Conservation (phyloP, 2,329 filamentous ascomycete species). For the Piedraia hortae region DNA sequence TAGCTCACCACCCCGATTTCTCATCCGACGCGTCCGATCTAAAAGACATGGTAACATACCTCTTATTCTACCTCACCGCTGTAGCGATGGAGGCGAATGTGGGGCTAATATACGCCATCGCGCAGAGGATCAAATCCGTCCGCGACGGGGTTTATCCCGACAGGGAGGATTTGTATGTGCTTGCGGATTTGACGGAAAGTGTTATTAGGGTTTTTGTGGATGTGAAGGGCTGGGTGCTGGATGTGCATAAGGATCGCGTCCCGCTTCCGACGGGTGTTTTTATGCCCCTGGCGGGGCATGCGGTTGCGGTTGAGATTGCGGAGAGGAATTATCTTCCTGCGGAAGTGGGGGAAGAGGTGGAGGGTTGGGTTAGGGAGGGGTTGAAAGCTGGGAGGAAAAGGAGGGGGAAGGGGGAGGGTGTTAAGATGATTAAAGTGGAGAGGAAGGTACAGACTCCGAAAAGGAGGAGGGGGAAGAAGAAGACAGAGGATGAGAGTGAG, state of each 20-base stretch:
- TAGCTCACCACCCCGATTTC: constrained; percentile 88
- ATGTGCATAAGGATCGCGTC: constrained; percentile 50
- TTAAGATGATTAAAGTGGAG: too few relatives aligned
- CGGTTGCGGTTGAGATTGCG: constrained; percentile 58
- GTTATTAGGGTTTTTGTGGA: constrained; percentile 70
- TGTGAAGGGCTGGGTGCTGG: constrained; percentile 58
- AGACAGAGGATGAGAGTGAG: too few relatives aligned
- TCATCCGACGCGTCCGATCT: constrained; percentile 37
- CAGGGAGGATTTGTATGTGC: constrained; percentile 49
- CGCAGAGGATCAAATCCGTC: constrained; percentile 76
- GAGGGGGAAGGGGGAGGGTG: constrained; percentile 13
- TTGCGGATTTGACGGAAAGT: constrained; percentile 66
- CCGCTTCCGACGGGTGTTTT: constrained; percentile 51
- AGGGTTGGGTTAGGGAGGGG: constrained; percentile 41
- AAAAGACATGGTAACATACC: constrained; percentile 60
- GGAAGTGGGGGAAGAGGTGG: constrained; percentile 43
- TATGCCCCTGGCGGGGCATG: constrained; percentile 43
- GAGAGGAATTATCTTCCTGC: constrained; percentile 64
- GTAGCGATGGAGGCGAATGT: constrained; percentile 71
- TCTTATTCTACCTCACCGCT: constrained; percentile 63
- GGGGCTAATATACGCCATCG: constrained; percentile 69
- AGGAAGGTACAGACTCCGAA: too few relatives aligned
- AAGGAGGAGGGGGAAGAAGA: too few relatives aligned
- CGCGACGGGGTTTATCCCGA: constrained; percentile 45
- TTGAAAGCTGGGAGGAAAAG: constrained; percentile 17